Conservation (phyloP, 2,329 filamentous ascomycete species). For the Gremmenia infestans region DNA sequence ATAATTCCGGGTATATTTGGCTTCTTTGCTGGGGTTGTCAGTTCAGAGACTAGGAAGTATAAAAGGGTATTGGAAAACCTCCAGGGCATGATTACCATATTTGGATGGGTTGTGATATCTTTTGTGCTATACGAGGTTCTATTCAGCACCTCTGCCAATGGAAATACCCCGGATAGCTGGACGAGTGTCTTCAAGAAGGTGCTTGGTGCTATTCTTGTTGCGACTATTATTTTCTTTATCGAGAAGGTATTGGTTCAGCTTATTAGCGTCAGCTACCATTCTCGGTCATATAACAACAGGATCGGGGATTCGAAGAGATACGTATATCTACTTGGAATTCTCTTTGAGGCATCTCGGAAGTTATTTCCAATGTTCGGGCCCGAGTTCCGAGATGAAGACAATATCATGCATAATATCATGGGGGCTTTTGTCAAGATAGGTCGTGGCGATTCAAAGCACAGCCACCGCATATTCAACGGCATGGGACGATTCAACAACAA, state of each 20-base stretch:
- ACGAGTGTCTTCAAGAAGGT: conserved; percentile 8
- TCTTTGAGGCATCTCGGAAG: conserved; percentile 84
- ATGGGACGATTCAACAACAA: conserved; percentile 3
- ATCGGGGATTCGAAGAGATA: conserved; percentile 88
- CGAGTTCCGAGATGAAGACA: conserved; percentile 86
- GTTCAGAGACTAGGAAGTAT: conserved; percentile 5
- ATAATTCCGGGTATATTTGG: conserved; percentile 2
- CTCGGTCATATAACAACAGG: conserved; percentile 70
- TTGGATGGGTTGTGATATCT: conserved; percentile 2
- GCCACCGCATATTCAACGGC: neutral
- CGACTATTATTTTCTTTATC: conserved; percentile 7
- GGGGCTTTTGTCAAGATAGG: conserved; percentile 1
- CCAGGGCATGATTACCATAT: neutral
- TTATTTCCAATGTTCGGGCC: conserved; percentile 87
- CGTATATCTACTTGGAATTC: conserved; percentile 70
- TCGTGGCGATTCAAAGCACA: neutral
- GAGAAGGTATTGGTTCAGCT: conserved; percentile 10
- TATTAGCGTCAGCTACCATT: conserved; percentile 74
- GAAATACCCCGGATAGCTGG: conserved; percentile 4
- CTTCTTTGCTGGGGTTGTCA: conserved; percentile 7
- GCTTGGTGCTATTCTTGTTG: conserved; percentile 4
- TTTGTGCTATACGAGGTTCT: conserved; percentile 8
- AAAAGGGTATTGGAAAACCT: conserved; percentile 5
- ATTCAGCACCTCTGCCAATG: conserved; percentile 5
- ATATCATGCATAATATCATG: conserved; percentile 60